Evolutionary conservation across 805 yeast genomes (phyloP).

Genomic region (Lipomyces lipofer): DNA sequence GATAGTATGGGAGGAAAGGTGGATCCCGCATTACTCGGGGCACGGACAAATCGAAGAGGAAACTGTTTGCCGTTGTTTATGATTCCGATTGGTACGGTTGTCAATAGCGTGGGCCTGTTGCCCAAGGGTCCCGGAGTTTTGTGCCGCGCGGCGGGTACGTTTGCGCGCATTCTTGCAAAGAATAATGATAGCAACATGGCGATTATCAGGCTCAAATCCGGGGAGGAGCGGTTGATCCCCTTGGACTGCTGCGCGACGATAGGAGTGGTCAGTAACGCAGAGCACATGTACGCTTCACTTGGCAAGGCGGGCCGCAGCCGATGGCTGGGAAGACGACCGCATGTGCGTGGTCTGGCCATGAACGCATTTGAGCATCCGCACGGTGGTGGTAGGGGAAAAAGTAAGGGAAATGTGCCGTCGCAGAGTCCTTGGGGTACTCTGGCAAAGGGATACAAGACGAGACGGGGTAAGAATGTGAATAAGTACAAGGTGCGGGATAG

Average conservation of each 20-base stretch:
- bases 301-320: constrained; percentile 98
- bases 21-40: constrained; percentile 87
- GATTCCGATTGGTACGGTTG: constrained; percentile 92
- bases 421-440: constrained; percentile 95
- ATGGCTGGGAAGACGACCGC: constrained; percentile 89
- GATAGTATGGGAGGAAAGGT: constrained; percentile 73
- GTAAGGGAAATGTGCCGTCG: constrained; percentile 91
- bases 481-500: constrained; percentile 86
- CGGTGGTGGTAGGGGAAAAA: constrained; percentile 99
- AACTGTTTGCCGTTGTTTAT: constrained; percentile 88
- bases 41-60: constrained; percentile 87
- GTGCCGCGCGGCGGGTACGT: constrained; percentile 93
- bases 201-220: constrained; percentile 78
- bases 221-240: constrained; percentile 89
- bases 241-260: constrained; percentile 88
- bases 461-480: constrained; percentile 76
- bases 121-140: constrained; percentile 79
- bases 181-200: constrained; percentile 69
- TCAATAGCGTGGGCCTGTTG: constrained; percentile 82
- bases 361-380: constrained; percentile 97
- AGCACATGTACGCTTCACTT: constrained; percentile 81
- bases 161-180: constrained; percentile 83
- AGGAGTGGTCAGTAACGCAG: constrained; percentile 89
- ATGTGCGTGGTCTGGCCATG: constrained; percentile 97
- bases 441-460: constrained; percentile 90